Conservation (phyloP, 1,139 yeast species). For the Kazachstania sp. region DNA sequence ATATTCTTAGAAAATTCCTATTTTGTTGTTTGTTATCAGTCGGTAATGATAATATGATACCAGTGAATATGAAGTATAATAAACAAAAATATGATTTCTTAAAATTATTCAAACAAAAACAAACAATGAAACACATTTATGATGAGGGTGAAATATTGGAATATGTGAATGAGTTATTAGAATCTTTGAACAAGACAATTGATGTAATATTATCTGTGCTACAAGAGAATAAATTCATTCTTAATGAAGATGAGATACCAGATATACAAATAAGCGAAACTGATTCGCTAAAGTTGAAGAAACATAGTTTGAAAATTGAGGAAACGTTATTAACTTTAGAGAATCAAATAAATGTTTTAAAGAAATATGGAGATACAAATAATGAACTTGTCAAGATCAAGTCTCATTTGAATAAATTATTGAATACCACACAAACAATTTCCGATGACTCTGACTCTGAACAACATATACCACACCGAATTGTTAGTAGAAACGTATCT, state of each 20-base stretch:
- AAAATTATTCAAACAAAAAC: background rate
- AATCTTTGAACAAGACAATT: background rate
- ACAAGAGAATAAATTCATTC: background rate
- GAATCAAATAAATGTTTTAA: background rate
- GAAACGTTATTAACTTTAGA: background rate
- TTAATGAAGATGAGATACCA: background rate
- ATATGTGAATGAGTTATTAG: background rate
- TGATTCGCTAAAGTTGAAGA: too few species aligned
- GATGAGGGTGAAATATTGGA: background rate
- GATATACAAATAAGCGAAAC: too few species aligned
- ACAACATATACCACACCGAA: too few species aligned
- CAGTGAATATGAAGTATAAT: background rate
- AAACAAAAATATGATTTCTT: background rate
- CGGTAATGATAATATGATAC: background rate
- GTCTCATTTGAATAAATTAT: background rate
- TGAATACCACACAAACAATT: background rate
- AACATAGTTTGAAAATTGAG: too few species aligned
- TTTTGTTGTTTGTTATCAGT: slow-evolving; percentile 16
- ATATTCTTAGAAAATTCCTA: slow-evolving; percentile 16
- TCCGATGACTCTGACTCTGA: too few species aligned
- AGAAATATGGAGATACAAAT: background rate
- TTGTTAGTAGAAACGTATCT: background rate
- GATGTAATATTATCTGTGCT: background rate
- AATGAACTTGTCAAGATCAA: background rate
- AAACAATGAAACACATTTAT: background rate